Evolutionary conservation across 2,329 filamentous ascomycete genomes (phyloP), one percentile per base, ranked within the genome.

Genomic region (Acrocalymma vagum): DNA sequence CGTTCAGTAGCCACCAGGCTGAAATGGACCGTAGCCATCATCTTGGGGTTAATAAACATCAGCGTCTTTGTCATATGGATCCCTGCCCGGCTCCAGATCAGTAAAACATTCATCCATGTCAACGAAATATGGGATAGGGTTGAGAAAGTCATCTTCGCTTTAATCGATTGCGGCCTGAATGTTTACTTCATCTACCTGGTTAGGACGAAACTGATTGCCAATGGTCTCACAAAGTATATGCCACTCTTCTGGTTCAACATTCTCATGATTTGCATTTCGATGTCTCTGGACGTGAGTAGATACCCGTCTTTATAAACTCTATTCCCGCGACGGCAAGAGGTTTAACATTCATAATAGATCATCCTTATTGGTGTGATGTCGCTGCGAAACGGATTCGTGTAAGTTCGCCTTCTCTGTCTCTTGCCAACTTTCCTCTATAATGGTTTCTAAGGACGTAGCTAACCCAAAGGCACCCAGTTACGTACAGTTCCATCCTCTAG

Each of bases 191-290:
- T 63, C 45, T 67, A 30, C 45, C 65, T 44, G 7, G 74, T 78
- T 16, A 69, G 74, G 49, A 55, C 60, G 8, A 62, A 72, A 2
- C 70, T 78, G 0, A 51, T 78, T 2, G 56, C 66, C 10, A 70
- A 76, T 28, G 72, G 71, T 2, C 53, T 78, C 6, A 65, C 63
- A 6, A 78, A 78, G 42, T 78, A 78, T 48, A 60, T 68, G 34
- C 69, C 69, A 2, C 63, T 78, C 0, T 67, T 76, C 4, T 57
- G n/a, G n/a, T n/a, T n/a, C n/a, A n/a, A n/a, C n/a, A n/a, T n/a
- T n/a, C n/a, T n/a, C n/a, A n/a, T n/a, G n/a, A n/a, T n/a, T n/a
- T n/a, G n/a, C n/a, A n/a, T n/a, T n/a, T n/a, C n/a, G n/a, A n/a
- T n/a, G n/a, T n/a, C n/a, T n/a, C n/a, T n/a, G n/a, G n/a, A n/a